Conservation (phyloP, 2,329 filamentous ascomycete species). For the Pezicula neosporulosa region DNA sequence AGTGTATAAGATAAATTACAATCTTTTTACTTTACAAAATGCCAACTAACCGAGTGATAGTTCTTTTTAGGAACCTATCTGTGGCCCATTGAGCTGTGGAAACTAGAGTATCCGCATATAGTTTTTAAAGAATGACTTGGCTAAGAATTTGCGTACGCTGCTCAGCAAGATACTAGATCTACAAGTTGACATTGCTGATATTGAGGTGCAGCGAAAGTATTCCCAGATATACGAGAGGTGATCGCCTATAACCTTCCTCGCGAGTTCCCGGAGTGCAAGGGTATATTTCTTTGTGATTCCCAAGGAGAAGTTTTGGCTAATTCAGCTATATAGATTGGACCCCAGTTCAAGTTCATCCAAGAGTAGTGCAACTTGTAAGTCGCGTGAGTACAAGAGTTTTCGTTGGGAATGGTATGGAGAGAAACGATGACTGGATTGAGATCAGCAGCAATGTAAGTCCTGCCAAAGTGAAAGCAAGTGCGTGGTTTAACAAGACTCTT, state of each 20-base stretch:
- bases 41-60: not conserved
- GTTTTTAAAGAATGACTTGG: conserved; percentile 3
- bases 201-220: not conserved
- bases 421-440: conserved; percentile 4
- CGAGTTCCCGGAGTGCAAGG: conserved; percentile 2
- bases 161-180: not conserved
- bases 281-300: not conserved
- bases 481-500: not conserved
- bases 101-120: conserved; percentile 3
- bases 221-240: not conserved
- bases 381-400: conserved; percentile 1
- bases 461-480: not conserved
- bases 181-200: not conserved
- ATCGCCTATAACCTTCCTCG: not conserved
- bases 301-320: not conserved
- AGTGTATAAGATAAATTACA: too few species aligned
- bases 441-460: conserved; percentile 1
- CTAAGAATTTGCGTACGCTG: conserved; percentile 5
- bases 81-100: conserved; percentile 2
- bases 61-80: conserved; percentile 2
- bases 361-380: not conserved
- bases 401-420: not conserved
- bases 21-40: too few species aligned
- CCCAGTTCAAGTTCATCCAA: not conserved
- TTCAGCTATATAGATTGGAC: conserved; percentile 3